Percentiles rank a stretch among this genome's conserved stretches.
phyloP scores from a whole-genome alignment of 441 rosid genomes.

The Capsella rubella region DNA sequence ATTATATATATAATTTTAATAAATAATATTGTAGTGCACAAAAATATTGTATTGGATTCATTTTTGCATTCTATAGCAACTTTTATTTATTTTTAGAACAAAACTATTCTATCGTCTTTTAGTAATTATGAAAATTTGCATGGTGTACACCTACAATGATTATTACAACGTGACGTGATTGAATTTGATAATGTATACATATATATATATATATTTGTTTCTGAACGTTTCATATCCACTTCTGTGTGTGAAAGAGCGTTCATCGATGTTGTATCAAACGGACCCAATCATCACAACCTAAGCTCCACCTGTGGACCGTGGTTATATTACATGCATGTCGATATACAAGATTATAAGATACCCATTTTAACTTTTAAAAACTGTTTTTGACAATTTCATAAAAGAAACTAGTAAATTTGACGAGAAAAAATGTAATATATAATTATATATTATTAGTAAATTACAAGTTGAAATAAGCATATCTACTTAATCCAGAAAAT shows the following conservation, averaged over 20 bases:
- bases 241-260: too few species aligned
- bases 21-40: too few species aligned
- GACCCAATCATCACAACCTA: too few species aligned
- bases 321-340: neutral
- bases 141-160: too few species aligned
- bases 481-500: slow-evolving; percentile 21
- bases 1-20: too few species aligned
- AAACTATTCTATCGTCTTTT: too few species aligned
- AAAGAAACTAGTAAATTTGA: neutral
- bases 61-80: neutral
- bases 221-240: too few species aligned
- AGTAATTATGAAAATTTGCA: too few species aligned
- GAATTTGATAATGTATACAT: too few species aligned
- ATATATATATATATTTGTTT: too few species aligned
- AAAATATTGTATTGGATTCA: neutral
- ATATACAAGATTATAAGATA: neutral
- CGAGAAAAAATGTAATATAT: neutral
- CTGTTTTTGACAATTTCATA: neutral
- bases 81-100: neutral
- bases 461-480: slow-evolving; percentile 16
- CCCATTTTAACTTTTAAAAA: neutral
- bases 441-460: neutral
- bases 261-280: too few species aligned
- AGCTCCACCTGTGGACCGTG: neutral
- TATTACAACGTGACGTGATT: too few species aligned